These are phyloP conservation scores for Coemansia aciculifera DNA, from an alignment of 192 early-diverging fungal species.

Conservation along the genomic window DNA sequence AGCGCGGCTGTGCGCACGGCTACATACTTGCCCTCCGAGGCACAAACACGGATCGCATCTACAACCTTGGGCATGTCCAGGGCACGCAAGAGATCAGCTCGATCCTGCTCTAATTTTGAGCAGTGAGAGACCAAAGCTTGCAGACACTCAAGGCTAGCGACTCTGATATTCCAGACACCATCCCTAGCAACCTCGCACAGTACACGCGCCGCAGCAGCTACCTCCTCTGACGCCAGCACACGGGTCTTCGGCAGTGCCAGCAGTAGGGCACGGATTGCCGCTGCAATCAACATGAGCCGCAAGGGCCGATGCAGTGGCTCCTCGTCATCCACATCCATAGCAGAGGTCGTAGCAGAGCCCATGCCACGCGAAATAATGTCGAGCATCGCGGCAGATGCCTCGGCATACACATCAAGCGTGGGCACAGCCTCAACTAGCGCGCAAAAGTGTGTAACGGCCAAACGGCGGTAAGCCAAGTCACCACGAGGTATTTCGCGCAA, in stretches of 20 bases:
- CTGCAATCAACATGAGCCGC: conserved; percentile 37
- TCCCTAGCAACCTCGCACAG: conserved; percentile 59
- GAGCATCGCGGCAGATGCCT: conserved; percentile 15
- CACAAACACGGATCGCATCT: conserved; percentile 48
- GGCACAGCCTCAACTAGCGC: conserved; percentile 15
- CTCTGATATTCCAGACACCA: conserved; percentile 83
- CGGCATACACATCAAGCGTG: conserved; percentile 21
- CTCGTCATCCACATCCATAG: conserved; percentile 24
- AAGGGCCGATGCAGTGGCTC: conserved; percentile 33
- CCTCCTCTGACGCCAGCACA: conserved; percentile 42
- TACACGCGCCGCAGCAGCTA: conserved; percentile 39
- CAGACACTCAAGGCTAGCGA: conserved; percentile 70
- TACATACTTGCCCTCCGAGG: conserved; percentile 66
- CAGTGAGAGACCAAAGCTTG: conserved; percentile 56
- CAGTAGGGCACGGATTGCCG: conserved; percentile 31
- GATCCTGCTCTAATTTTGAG: neutral
- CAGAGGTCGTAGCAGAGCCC: neutral
- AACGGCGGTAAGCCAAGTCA: conserved; percentile 28
- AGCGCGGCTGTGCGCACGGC: conserved; percentile 63
- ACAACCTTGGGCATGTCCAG: conserved; percentile 35
- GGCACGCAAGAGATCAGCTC: neutral
- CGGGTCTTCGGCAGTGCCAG: conserved; percentile 20
- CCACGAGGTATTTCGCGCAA: conserved; percentile 29
- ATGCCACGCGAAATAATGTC: conserved; percentile 7
- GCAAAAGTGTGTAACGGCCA: conserved; percentile 22